Evolutionary conservation across 2,329 filamentous ascomycete species (phyloP).

Genomic region (Fusarium goolgardi): DNA sequence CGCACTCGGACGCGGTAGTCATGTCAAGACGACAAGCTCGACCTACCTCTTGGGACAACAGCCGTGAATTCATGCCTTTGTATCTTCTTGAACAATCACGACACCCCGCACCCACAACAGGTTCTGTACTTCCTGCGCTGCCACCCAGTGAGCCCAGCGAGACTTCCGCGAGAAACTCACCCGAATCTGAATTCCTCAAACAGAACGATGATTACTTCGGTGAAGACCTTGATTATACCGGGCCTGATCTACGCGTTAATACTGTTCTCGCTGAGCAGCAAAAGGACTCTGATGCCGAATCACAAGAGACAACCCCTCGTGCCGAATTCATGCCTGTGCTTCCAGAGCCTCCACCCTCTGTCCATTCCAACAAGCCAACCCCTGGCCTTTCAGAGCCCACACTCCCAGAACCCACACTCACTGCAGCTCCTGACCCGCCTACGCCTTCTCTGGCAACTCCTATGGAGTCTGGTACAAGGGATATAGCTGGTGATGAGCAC

Average conservation of each 20-base stretch:
- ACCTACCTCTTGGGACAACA: slow-evolving; percentile 71
- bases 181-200: slow-evolving; percentile 47
- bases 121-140: slow-evolving; percentile 62
- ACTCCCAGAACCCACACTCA: slow-evolving; percentile 34
- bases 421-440: slow-evolving; percentile 4
- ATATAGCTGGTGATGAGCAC: slow-evolving; percentile 57
- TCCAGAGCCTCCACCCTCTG: slow-evolving; percentile 22
- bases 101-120: slow-evolving; percentile 51
- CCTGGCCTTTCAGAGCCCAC: slow-evolving; percentile 34
- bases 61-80: slow-evolving; percentile 80
- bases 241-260: slow-evolving; percentile 55
- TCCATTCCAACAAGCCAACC: slow-evolving; percentile 4
- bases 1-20: slow-evolving; percentile 50
- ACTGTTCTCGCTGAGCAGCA: slow-evolving; percentile 51
- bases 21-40: slow-evolving; percentile 57
- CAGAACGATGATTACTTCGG: slow-evolving; percentile 47
- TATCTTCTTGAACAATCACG: slow-evolving; percentile 78
- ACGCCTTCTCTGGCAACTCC: slow-evolving; percentile 53
- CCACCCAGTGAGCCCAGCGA: slow-evolving; percentile 60
- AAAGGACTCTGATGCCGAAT: slow-evolving; percentile 65
- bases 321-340: slow-evolving; percentile 58
- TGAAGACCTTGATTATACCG: slow-evolving; percentile 33
- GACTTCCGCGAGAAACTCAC: slow-evolving; percentile 52
- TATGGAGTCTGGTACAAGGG: slow-evolving; percentile 56
- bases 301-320: slow-evolving; percentile 76